Conservation (phyloP, 345 rosid genomes). For the Eutrema heterophyllum region DNA sequence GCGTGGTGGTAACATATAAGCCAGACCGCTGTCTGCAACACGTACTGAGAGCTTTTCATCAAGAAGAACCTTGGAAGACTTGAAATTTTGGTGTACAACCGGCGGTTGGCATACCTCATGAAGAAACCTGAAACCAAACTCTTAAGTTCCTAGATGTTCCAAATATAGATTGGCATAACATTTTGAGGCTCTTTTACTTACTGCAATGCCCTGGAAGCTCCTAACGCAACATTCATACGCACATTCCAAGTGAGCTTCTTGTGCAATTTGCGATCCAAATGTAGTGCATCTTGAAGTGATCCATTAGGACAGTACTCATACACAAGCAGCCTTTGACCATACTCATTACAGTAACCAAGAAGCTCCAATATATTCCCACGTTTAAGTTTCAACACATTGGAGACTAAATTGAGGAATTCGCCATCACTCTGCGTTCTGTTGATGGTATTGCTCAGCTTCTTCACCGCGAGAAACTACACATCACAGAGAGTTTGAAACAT, state of each 20-base stretch:
- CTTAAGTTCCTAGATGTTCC: not conserved
- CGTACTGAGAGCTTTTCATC: conserved; percentile 56
- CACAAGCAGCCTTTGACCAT: conserved; percentile 67
- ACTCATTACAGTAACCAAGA: conserved; percentile 82
- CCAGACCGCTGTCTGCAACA: conserved; percentile 80
- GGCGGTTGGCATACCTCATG: conserved; percentile 89
- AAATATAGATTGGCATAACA: not conserved
- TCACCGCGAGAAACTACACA: conserved; percentile 64
- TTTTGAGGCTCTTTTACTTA: conserved; percentile 42
- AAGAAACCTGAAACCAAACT: conserved; percentile 52
- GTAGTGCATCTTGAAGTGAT: conserved; percentile 76
- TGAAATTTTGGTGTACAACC: conserved; percentile 64
- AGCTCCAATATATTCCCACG: conserved; percentile 69
- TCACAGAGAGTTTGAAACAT: not conserved
- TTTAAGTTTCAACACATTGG: conserved; percentile 47
- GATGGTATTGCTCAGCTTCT: conserved; percentile 59
- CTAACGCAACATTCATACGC: conserved; percentile 69
- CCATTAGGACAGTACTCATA: conserved; percentile 61
- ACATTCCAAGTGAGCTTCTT: conserved; percentile 69
- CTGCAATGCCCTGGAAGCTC: conserved; percentile 90
- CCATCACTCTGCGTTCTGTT: conserved; percentile 46
- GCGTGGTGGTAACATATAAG: conserved; percentile 51
- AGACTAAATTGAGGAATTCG: conserved; percentile 59
- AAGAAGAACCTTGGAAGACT: conserved; percentile 75
- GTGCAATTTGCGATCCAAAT: conserved; percentile 52